Conservation (phyloP, 345 rosid species). For the Trapa incisa region DNA sequence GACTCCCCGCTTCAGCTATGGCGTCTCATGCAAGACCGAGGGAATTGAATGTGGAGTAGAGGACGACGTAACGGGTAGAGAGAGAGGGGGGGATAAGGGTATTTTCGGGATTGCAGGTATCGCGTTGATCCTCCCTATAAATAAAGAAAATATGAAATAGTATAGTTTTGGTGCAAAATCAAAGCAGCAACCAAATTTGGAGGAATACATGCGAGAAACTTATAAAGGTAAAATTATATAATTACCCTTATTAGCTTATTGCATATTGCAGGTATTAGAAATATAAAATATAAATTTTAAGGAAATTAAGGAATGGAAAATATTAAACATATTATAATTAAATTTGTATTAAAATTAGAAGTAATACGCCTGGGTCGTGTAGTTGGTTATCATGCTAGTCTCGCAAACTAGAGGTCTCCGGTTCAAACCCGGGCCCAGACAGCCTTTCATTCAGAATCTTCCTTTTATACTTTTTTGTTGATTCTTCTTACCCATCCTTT, state of each 20-base stretch:
- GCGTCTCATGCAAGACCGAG: constrained; percentile 19
- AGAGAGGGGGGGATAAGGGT: constrained; percentile 15
- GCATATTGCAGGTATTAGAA: too few species aligned
- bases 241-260: too few species aligned
- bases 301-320: too few species aligned
- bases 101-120: constrained; percentile 4
- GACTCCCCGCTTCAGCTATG: constrained; percentile 1
- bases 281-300: too few species aligned
- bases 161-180: neutral
- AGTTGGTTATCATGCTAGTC: constrained; percentile 67
- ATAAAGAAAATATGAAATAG: neutral
- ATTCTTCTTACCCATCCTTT: too few species aligned
- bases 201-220: too few species aligned
- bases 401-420: constrained; percentile 61
- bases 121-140: neutral
- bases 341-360: too few species aligned
- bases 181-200: too few species aligned
- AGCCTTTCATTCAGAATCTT: neutral
- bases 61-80: neutral
- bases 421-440: constrained; percentile 59
- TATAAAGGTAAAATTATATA: too few species aligned
- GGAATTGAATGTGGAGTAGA: neutral
- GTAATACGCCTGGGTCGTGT: constrained; percentile 39
- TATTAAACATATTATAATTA: too few species aligned
- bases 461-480: too few species aligned